These are phyloP conservation scores for Colletotrichum eleusines DNA, from an alignment of 2,329 filamentous ascomycete species.

Conservation along the genomic window DNA sequence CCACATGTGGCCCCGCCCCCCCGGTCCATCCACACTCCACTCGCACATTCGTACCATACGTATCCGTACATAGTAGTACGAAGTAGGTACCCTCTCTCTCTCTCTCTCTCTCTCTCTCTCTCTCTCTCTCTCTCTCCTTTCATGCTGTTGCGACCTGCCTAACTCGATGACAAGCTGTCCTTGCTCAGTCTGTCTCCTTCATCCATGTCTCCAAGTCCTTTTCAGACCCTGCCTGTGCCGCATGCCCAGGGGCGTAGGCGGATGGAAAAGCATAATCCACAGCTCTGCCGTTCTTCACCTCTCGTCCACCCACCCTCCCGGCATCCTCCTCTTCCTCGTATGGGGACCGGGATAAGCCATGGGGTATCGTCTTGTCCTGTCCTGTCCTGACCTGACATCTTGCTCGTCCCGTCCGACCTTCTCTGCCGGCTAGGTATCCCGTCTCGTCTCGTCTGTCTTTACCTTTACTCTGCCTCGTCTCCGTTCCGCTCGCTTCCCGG, in stretches of 20 bases:
- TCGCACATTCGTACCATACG: neutral
- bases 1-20: neutral
- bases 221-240: neutral
- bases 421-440: slow-evolving; percentile 6
- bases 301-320: neutral
- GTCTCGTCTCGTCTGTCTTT: neutral
- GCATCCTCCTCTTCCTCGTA: slow-evolving; percentile 1
- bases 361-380: neutral
- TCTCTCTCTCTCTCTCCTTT: slow-evolving; percentile 2
- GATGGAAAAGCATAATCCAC: slow-evolving; percentile 18
- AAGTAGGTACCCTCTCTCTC: neutral
- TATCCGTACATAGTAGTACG: too few species aligned
- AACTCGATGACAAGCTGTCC: slow-evolving; percentile 27
- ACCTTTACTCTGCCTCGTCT: neutral
- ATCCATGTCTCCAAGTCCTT: neutral
- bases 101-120: neutral
- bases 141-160: slow-evolving; percentile 37
- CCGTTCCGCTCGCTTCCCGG: slow-evolving; percentile 23
- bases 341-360: slow-evolving; percentile 8
- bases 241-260: neutral
- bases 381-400: neutral
- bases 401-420: slow-evolving; percentile 8
- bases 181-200: neutral
- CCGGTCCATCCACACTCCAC: slow-evolving; percentile 8
- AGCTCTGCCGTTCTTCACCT: slow-evolving; percentile 7